phyloP scores from a whole-genome alignment of 2,329 filamentous ascomycete genomes.

The Fusarium acutatum region DNA sequence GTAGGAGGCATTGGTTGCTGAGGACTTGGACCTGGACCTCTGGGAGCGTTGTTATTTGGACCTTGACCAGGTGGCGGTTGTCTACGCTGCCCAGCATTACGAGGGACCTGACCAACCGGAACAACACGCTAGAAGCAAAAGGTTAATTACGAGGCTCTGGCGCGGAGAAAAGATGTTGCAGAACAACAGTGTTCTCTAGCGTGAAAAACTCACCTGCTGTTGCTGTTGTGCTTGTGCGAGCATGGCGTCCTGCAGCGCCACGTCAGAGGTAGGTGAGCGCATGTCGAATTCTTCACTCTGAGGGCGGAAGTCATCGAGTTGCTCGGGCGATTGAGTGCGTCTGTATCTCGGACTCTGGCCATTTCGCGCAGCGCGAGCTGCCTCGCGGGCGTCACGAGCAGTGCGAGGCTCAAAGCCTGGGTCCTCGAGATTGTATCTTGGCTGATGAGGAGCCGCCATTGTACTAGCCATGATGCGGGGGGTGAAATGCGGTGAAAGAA shows the following conservation, averaged over 20 bases:
- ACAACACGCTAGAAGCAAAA: constrained; percentile 34
- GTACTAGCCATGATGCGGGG: constrained; percentile 15
- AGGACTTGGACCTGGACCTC: not conserved
- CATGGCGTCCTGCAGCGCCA: constrained; percentile 43
- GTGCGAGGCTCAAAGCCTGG: constrained; percentile 35
- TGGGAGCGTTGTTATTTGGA: constrained; percentile 5
- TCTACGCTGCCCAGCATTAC: constrained; percentile 35
- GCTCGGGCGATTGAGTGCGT: constrained; percentile 38
- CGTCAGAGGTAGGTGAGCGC: constrained; percentile 40
- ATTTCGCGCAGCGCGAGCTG: constrained; percentile 35
- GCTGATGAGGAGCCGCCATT: constrained; percentile 30
- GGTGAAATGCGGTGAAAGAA: not conserved
- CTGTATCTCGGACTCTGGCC: constrained; percentile 38
- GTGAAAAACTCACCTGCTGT: constrained; percentile 32
- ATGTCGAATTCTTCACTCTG: constrained; percentile 36
- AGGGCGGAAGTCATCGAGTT: constrained; percentile 37
- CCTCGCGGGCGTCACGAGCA: constrained; percentile 39
- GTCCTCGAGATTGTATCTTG: constrained; percentile 29
- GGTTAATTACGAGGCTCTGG: constrained; percentile 13
- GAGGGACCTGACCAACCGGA: constrained; percentile 35
- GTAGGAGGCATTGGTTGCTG: constrained; percentile 30
- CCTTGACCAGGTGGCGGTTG: constrained; percentile 12
- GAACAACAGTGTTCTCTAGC: not conserved
- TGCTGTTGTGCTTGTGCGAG: constrained; percentile 42
- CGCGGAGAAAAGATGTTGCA: constrained; percentile 22